Percentiles rank a stretch among this genome's conserved stretches.
phyloP scores from a whole-genome alignment of 768 basidiomycete species.

The Psilocybe cubensis region DNA sequence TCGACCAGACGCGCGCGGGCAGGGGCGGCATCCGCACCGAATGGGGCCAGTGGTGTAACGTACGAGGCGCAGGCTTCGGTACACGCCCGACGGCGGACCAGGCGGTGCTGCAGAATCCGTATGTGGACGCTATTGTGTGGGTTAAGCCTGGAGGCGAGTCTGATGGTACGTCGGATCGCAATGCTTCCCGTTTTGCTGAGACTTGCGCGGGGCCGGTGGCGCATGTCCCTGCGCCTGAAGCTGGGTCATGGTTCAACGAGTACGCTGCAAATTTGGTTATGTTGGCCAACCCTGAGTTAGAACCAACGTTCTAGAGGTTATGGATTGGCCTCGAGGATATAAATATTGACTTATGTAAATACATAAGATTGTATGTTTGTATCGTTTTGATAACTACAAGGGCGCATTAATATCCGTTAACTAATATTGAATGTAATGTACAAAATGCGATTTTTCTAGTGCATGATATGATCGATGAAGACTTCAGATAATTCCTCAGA shows the following conservation, averaged over 20 bases:
- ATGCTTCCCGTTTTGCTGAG: slow-evolving; percentile 33
- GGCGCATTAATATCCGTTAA: no score
- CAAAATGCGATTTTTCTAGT: no score
- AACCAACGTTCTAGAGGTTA: no score
- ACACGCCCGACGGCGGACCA: slow-evolving; percentile 33
- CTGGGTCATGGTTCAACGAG: slow-evolving; percentile 36
- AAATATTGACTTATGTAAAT: no score
- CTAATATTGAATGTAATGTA: no score
- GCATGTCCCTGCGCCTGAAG: slow-evolving; percentile 37
- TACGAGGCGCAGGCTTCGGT: slow-evolving; percentile 35
- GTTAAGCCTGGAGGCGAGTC: slow-evolving; percentile 45
- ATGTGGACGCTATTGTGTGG: slow-evolving; percentile 44
- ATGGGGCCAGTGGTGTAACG: slow-evolving; percentile 26
- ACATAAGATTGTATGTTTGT: no score
- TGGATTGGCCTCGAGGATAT: no score
- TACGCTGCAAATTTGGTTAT: slow-evolving; percentile 5
- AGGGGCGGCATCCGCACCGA: slow-evolving; percentile 23
- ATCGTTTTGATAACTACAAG: no score
- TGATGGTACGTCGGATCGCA: slow-evolving; percentile 39
- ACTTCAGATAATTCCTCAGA: no score
- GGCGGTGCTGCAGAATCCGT: slow-evolving; percentile 22
- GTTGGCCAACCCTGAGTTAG: not conserved
- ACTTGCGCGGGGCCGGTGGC: slow-evolving; percentile 27
- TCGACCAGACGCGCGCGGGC: slow-evolving; percentile 37
- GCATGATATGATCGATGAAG: no score